Base-by-base conservation (phyloP, 2,329 filamentous ascomycete species). In the Macroventuria anomochaeta region DNA sequence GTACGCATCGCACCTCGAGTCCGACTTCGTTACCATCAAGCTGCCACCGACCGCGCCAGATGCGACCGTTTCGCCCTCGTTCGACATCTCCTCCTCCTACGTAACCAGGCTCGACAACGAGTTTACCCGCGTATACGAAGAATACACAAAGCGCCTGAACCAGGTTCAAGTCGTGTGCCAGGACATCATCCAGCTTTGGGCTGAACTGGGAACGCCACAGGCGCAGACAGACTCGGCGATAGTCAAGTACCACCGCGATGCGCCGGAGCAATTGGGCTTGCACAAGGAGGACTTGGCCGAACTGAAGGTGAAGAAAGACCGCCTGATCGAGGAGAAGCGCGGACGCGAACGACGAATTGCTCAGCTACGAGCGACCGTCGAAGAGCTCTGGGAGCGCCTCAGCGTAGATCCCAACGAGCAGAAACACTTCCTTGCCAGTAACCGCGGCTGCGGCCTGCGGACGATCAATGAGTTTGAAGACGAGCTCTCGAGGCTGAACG, bases 381-480 rank as follows among this genome's bases (percentile, higher is more conserved):
- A 96, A 69, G 84, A 81, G 1, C 83, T 99, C 2, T 99, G 95
- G 95, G 86, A 90, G 63, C 91, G 91, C 62, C 84, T 99, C 3
- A 89, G 89, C 7, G 83, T 97, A 13, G 90, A 96, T 36, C 88
- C 93, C 61, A 78, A 80, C 15, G 93, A 97, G 70, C 88, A 89
- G 65, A 96, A 92, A 78, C 81, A 85, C 23, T 99, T 99, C 78
- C 77, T 96, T 13, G 89, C 91, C 62, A 81, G 85, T 52, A 97
- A 97, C 76, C 88, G 93, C 32, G 96, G 96, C 46, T 97, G 91
- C 65, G 93, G 93, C 12, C 80, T 97, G 47, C 85, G 93, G 53
- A 90, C 91, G 59, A 96, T 97, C 77, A 97, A 97, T 70, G 93
- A 97, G 75, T 96, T 93, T 64, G 91, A 97, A 75, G 91, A 96